Evolutionary conservation across 495 filamentous ascomycete species (phyloP).

Genomic region (Neurospora intermedia): DNA sequence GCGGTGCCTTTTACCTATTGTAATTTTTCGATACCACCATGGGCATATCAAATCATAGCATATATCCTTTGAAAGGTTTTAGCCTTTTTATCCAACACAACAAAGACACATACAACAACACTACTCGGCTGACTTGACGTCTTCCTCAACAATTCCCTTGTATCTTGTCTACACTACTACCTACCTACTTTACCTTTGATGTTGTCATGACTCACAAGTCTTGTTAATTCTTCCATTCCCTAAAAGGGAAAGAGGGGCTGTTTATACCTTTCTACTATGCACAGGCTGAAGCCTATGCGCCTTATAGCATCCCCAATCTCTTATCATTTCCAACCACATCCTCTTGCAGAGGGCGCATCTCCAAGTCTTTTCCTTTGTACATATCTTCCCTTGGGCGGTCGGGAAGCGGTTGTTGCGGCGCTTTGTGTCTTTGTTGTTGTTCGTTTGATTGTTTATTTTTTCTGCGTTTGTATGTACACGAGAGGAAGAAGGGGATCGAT

Average conservation of each 20-base stretch:
- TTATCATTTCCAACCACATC: background rate
- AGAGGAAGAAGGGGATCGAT: background rate
- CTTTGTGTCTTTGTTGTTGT: background rate
- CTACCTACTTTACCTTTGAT: slow-evolving; percentile 1
- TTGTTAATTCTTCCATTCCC: background rate
- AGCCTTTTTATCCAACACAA: background rate
- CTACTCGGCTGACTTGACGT: background rate
- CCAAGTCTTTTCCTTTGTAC: background rate
- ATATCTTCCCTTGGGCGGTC: background rate
- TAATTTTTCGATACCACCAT: background rate
- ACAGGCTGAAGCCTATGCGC: background rate
- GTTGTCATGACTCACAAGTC: background rate
- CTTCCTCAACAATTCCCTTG: background rate
- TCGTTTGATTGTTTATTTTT: background rate
- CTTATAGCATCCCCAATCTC: background rate
- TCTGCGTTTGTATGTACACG: background rate
- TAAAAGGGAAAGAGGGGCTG: background rate
- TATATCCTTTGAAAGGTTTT: background rate
- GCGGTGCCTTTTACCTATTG: background rate
- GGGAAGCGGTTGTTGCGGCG: background rate
- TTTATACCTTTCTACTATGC: background rate
- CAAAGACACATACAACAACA: background rate
- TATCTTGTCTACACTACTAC: background rate
- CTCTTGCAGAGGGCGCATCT: background rate
- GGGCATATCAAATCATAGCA: background rate